These are phyloP conservation scores for Exserohilum rostratum DNA, from an alignment of 2,329 filamentous ascomycete species.

Conservation along the genomic window DNA sequence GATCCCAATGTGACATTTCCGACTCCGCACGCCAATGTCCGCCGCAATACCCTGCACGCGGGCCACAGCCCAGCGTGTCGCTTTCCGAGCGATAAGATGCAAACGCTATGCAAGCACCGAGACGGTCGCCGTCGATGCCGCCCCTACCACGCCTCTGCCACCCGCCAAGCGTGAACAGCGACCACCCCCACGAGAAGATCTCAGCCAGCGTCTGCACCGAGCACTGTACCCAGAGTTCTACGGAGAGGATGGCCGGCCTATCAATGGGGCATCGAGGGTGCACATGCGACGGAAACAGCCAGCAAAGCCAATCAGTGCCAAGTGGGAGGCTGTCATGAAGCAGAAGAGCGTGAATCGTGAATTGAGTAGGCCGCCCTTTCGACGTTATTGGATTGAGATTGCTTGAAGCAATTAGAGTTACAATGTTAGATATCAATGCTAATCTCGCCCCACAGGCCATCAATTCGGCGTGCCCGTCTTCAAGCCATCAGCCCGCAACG, in stretches of 20 bases:
- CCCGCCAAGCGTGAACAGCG: constrained; percentile 11
- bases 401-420: background rate
- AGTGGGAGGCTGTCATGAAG: constrained; percentile 21
- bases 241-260: constrained; percentile 3
- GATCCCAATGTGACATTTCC: constrained; percentile 9
- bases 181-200: constrained; percentile 7
- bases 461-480: constrained; percentile 56
- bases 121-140: constrained; percentile 15
- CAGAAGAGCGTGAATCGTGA: constrained; percentile 15
- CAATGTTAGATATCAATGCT: background rate
- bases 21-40: constrained; percentile 57
- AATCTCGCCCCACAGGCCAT: constrained; percentile 17
- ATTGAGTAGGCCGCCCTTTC: constrained; percentile 18
- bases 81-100: constrained; percentile 22
- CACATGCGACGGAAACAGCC: constrained; percentile 3
- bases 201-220: constrained; percentile 29
- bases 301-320: constrained; percentile 16
- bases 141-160: constrained; percentile 3
- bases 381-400: too few relatives aligned
- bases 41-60: constrained; percentile 63
- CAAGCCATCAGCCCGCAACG: constrained; percentile 60
- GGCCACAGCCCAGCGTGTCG: constrained; percentile 53
- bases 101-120: constrained; percentile 31
- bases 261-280: background rate
- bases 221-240: constrained; percentile 22